A percentile compares a stretch with the other conserved stretches of the same genome.
Evolutionary conservation across 2,329 filamentous ascomycete species (phyloP).

Genomic region (Fusarium brachygibbosum): DNA sequence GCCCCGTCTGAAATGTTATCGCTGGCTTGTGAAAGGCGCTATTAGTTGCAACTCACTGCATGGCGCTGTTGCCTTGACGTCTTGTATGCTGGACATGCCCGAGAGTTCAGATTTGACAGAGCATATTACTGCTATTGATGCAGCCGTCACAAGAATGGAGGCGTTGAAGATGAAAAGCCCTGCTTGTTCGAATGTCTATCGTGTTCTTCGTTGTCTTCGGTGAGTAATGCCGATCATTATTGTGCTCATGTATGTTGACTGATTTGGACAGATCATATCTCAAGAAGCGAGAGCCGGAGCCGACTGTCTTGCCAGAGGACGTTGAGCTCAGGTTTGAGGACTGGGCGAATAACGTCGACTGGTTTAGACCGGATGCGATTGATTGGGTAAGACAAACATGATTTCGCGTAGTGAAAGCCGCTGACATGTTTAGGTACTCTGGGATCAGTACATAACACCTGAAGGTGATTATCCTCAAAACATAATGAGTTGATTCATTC

Average conservation of each 20-base stretch:
- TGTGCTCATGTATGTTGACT: not conserved
- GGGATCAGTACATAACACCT: conserved; percentile 20
- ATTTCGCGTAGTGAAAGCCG: fast-evolving
- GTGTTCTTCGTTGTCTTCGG: conserved; percentile 12
- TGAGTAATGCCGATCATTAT: not conserved
- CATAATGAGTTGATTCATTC: not conserved
- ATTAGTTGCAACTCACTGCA: conserved; percentile 16
- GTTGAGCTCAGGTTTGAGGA: conserved; percentile 20
- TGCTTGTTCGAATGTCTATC: conserved; percentile 19
- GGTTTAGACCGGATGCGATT: conserved; percentile 21
- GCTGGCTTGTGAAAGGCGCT: conserved; percentile 20
- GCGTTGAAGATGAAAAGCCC: conserved; percentile 17
- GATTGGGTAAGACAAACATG: conserved; percentile 5
- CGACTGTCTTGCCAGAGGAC: not conserved
- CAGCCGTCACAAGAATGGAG: conserved; percentile 11
- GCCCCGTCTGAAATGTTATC: not conserved
- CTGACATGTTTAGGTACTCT: conserved; percentile 1
- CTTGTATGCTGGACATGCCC: conserved; percentile 21
- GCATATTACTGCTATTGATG: conserved; percentile 9
- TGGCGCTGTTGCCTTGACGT: conserved; percentile 9
- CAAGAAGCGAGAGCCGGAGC: conserved; percentile 15
- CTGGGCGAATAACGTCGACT: conserved; percentile 25
- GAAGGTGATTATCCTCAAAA: conserved; percentile 1
- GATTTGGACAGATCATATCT: conserved; percentile 3
- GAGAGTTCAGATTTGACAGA: conserved; percentile 9